Evolutionary conservation across 768 basidiomycete genomes (phyloP).

Genomic region (Podaxis sp.): DNA sequence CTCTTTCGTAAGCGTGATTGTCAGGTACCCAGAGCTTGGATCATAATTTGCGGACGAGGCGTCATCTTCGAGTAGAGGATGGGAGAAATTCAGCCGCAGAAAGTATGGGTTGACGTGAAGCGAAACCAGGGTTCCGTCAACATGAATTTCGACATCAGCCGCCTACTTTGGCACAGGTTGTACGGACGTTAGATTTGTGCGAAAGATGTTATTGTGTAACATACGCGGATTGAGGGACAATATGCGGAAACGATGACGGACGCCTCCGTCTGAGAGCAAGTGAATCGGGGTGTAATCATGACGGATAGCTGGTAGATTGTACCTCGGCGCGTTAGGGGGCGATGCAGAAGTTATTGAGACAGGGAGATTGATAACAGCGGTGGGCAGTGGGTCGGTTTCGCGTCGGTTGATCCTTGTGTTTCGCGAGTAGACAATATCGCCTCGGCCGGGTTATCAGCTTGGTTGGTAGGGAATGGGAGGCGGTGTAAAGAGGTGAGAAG

Average conservation of each 20-base stretch:
- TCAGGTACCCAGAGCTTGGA: slow-evolving; percentile 72
- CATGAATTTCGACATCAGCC: slow-evolving; percentile 74
- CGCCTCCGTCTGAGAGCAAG: slow-evolving; percentile 55
- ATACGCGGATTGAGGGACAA: slow-evolving; percentile 69
- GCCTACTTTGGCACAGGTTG: slow-evolving; percentile 48
- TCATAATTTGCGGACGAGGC: slow-evolving; percentile 70
- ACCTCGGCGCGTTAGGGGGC: not conserved
- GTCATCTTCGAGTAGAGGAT: slow-evolving; percentile 64
- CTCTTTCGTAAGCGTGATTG: slow-evolving; percentile 68
- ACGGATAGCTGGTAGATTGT: not conserved
- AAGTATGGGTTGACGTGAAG: slow-evolving; percentile 84
- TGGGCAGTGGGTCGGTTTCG: not conserved
- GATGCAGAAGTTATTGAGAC: not conserved
- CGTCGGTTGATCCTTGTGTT: not conserved
- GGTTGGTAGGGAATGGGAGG: not conserved
- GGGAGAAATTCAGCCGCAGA: slow-evolving; percentile 72
- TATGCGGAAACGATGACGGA: slow-evolving; percentile 58
- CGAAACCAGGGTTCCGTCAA: slow-evolving; percentile 65
- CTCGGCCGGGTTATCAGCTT: not conserved
- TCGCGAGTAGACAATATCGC: not conserved
- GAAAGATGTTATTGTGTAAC: slow-evolving; percentile 18
- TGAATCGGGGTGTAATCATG: slow-evolving; percentile 79
- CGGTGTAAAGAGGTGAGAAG: not conserved
- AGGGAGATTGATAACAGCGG: not conserved
- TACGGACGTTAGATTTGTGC: slow-evolving; percentile 9